These are phyloP conservation scores for Blastocystis sp. DNA, from an alignment of 352 stramenopile genomes.

Conservation along the genomic window DNA sequence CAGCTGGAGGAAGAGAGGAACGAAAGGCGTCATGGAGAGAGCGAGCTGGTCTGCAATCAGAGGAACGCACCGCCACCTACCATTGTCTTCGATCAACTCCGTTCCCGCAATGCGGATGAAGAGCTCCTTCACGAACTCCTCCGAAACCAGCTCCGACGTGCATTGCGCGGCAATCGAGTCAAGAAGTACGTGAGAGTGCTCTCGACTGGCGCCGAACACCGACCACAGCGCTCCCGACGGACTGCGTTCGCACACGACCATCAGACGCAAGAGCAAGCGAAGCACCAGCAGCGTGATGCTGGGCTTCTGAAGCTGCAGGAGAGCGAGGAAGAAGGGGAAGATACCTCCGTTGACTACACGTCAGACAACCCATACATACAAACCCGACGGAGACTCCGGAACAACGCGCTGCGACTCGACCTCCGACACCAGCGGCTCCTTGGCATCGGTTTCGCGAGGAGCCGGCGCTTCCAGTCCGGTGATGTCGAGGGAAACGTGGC, in stretches of 20 bases:
- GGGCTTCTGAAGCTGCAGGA: background rate
- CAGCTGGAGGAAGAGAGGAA: slow-evolving; percentile 42
- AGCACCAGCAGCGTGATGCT: background rate
- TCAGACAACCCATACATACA: background rate
- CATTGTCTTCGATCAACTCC: slow-evolving; percentile 44
- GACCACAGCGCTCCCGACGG: background rate
- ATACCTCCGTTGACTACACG: slow-evolving; percentile 51
- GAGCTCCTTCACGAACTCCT: background rate
- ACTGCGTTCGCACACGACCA: background rate
- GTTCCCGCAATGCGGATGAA: background rate
- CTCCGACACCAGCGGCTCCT: background rate
- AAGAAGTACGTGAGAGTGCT: background rate
- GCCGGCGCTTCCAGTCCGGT: background rate
- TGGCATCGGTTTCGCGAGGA: background rate
- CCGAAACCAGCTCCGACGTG: background rate
- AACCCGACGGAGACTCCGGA: background rate
- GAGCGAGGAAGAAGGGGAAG: slow-evolving; percentile 41
- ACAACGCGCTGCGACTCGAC: background rate
- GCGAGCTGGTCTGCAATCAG: slow-evolving; percentile 27
- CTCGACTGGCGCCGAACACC: background rate
- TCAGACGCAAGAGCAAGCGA: background rate
- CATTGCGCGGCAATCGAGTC: background rate
- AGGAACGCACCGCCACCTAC: background rate
- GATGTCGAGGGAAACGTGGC: slow-evolving; percentile 23
- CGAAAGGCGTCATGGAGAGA: background rate